These are phyloP conservation scores for Microsporum ferrugineum DNA, from an alignment of 2,329 filamentous ascomycete genomes.

Conservation along the genomic window DNA sequence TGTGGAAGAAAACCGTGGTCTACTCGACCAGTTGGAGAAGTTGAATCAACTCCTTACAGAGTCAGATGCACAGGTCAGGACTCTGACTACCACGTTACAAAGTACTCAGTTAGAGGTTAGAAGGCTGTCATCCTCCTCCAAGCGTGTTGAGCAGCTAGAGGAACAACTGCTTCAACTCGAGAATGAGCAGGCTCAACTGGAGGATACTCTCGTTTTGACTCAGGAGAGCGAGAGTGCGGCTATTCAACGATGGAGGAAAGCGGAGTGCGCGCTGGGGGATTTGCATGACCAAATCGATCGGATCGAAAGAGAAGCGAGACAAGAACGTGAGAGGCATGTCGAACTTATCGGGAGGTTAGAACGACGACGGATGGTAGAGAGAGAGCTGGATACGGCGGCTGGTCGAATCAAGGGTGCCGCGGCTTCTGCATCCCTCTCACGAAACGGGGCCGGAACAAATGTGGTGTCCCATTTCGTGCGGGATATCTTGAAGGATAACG, in stretches of 20 bases:
- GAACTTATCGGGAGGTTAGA: conserved; percentile 78
- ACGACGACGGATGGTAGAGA: conserved; percentile 67
- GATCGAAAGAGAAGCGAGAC: conserved; percentile 71
- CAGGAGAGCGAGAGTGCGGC: conserved; percentile 68
- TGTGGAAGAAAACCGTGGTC: conserved; percentile 67
- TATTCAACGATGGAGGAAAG: conserved; percentile 70
- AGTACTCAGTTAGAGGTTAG: conserved; percentile 68
- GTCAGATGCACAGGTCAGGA: conserved; percentile 67
- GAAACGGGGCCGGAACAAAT: conserved; percentile 48
- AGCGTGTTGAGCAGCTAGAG: conserved; percentile 67
- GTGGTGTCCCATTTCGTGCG: conserved; percentile 95
- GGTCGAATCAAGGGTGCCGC: conserved; percentile 72
- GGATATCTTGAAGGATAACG: conserved; percentile 90
- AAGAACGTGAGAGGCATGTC: conserved; percentile 69
- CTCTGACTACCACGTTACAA: conserved; percentile 63
- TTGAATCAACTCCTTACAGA: conserved; percentile 69
- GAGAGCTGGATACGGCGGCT: conserved; percentile 67
- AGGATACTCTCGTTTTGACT: conserved; percentile 54
- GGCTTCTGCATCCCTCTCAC: conserved; percentile 53
- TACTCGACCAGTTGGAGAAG: conserved; percentile 73
- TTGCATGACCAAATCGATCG: conserved; percentile 79
- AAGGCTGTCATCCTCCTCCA: conserved; percentile 60
- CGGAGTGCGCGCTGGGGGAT: conserved; percentile 64
- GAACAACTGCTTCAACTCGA: conserved; percentile 68
- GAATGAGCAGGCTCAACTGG: conserved; percentile 63